These are phyloP conservation scores for Allium cepa DNA, from an alignment of 106 monocot species.

Conservation along the genomic window DNA sequence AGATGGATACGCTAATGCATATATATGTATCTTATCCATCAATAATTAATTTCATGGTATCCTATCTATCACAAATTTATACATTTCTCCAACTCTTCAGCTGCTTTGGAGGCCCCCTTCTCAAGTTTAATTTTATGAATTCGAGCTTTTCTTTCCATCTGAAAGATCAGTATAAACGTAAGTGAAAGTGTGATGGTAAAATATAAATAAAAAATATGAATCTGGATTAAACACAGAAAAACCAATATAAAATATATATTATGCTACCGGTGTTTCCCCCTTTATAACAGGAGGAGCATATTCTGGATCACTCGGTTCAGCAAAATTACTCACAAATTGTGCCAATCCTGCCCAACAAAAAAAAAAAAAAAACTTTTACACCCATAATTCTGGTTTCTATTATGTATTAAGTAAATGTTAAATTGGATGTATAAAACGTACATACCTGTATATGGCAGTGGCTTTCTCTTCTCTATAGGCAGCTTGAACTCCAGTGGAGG, in stretches of 20 bases:
- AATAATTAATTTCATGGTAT: too few relatives aligned
- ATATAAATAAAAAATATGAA: too few relatives aligned
- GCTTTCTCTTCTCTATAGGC: conserved; percentile 82
- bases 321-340: conserved; percentile 73
- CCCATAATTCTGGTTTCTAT: too few relatives aligned
- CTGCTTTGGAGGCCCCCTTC: conserved; percentile 70
- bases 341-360: conserved; percentile 49
- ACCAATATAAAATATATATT: neutral
- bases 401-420: too few relatives aligned
- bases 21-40: conserved; percentile 33
- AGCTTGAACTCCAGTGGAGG: conserved; percentile 80
- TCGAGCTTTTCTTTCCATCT: conserved; percentile 73
- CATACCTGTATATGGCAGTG: conserved; percentile 54
- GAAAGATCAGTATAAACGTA: neutral
- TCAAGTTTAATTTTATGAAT: conserved; percentile 68
- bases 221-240: neutral
- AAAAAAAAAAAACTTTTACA: neutral
- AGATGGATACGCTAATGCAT: conserved; percentile 1
- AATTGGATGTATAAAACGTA: neutral
- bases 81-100: conserved; percentile 90
- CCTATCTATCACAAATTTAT: neutral
- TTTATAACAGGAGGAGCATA: conserved; percentile 76
- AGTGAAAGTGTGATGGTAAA: too few relatives aligned
- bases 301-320: conserved; percentile 71
- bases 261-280: conserved; percentile 75